Conservation (phyloP, 176 grass and related monocot species). For the Areca catechu region DNA sequence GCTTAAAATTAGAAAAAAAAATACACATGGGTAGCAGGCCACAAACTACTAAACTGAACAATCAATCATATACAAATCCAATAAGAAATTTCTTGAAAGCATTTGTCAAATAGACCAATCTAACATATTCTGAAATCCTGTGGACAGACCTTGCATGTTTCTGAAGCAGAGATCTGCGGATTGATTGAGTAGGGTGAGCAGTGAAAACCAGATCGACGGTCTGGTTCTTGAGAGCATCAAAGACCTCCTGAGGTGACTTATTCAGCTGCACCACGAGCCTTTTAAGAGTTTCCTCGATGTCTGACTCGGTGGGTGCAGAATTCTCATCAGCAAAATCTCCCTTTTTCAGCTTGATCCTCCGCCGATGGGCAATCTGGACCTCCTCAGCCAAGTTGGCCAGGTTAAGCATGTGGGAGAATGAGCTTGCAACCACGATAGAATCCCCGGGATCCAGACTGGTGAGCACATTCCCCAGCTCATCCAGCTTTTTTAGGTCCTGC, state of each 20-base stretch:
- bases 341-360: constrained; percentile 77
- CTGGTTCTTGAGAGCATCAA: constrained; percentile 94
- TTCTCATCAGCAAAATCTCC: constrained; percentile 84
- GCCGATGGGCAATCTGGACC: constrained; percentile 83
- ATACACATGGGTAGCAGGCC: too few relatives aligned
- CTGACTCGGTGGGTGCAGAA: constrained; percentile 78
- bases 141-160: constrained; percentile 66
- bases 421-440: constrained; percentile 73
- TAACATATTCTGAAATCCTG: background rate
- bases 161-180: constrained; percentile 88
- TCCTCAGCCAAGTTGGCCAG: constrained; percentile 94
- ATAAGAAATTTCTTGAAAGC: constrained; percentile 3
- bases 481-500: constrained; percentile 43
- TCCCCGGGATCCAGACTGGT: constrained; percentile 56
- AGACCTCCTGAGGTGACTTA: constrained; percentile 78
- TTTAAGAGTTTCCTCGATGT: constrained; percentile 97
- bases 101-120: constrained; percentile 6
- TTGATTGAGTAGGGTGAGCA: constrained; percentile 86
- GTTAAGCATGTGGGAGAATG: constrained; percentile 99
- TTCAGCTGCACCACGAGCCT: constrained; percentile 57
- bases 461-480: constrained; percentile 71
- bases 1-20: background rate
- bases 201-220: constrained; percentile 97
- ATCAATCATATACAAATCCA: background rate
- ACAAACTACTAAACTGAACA: too few relatives aligned